phyloP scores from a whole-genome alignment of 768 basidiomycete species.

The Lactarius hengduanensis region DNA sequence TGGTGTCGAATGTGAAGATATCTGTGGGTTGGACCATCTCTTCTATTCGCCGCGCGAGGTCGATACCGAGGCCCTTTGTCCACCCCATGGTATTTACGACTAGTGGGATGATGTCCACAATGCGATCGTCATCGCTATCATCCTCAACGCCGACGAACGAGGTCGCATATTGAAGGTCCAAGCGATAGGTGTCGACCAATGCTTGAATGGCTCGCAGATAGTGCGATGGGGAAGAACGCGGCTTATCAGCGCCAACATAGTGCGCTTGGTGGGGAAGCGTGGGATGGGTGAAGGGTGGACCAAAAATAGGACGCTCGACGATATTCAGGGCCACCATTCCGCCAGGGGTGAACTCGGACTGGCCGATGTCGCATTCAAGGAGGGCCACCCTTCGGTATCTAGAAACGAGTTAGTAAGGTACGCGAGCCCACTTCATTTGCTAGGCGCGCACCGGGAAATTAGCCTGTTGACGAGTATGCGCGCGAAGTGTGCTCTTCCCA shows the following conservation, averaged over 20 bases:
- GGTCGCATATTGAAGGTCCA: slow-evolving; percentile 60
- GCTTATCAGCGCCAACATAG: slow-evolving; percentile 77
- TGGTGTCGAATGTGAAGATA: slow-evolving; percentile 50
- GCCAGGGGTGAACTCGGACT: slow-evolving; percentile 88
- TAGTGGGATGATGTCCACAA: slow-evolving; percentile 67
- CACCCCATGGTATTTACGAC: slow-evolving; percentile 97
- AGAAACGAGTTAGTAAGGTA: slow-evolving; percentile 3
- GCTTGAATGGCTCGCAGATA: slow-evolving; percentile 72
- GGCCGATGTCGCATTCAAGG: slow-evolving; percentile 90
- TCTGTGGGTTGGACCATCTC: slow-evolving; percentile 57
- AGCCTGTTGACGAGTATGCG: slow-evolving; percentile 71
- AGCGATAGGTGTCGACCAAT: slow-evolving; percentile 62
- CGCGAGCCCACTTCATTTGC: background rate
- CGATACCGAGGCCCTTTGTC: slow-evolving; percentile 89
- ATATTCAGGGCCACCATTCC: slow-evolving; percentile 83
- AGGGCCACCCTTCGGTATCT: slow-evolving; percentile 84
- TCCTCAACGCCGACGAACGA: slow-evolving; percentile 30
- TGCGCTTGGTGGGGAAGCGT: slow-evolving; percentile 70
- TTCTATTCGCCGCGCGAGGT: slow-evolving; percentile 71
- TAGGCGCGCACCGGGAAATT: slow-evolving; percentile 47
- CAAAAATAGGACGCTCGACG: slow-evolving; percentile 65
- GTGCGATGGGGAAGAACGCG: slow-evolving; percentile 69
- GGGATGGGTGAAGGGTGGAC: slow-evolving; percentile 87
- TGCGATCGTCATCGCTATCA: slow-evolving; percentile 39
- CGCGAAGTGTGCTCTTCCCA: slow-evolving; percentile 90